A percentile compares a stretch with the other conserved stretches of the same genome.
These are phyloP conservation scores for Talinum fruticosum DNA, from an alignment of 148 eudicot genomes.

Conservation along the genomic window DNA sequence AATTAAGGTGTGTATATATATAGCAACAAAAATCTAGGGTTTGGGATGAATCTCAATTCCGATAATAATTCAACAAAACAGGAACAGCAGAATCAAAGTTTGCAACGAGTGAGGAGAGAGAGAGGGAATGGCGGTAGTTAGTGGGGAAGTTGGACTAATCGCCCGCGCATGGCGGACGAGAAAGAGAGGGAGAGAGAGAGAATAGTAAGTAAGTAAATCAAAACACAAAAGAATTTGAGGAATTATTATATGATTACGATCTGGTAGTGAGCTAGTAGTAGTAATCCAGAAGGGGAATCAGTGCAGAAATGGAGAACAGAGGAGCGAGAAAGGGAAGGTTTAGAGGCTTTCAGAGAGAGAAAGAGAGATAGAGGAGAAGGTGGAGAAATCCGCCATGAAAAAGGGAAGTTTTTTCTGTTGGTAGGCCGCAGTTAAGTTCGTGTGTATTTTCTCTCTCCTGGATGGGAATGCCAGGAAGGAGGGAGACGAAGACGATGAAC, in stretches of 20 bases:
- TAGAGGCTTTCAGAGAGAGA: not conserved
- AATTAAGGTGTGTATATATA: too few species aligned
- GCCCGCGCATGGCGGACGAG: constrained; percentile 36
- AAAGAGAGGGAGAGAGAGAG: not conserved
- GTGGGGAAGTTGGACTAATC: constrained; percentile 9
- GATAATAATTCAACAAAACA: not conserved
- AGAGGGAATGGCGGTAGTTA: not conserved
- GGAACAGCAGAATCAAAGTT: not conserved
- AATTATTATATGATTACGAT: too few species aligned
- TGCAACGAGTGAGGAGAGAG: constrained; percentile 20
- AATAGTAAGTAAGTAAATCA: not conserved
- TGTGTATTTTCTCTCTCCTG: not conserved
- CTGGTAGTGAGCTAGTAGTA: too few species aligned
- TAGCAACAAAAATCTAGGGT: not conserved
- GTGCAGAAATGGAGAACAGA: not conserved
- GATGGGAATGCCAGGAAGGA: not conserved
- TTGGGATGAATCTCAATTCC: not conserved
- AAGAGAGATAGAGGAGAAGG: not conserved
- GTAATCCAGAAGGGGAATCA: not conserved
- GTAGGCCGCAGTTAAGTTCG: too few species aligned
- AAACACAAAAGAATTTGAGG: too few species aligned
- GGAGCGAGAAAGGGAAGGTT: constrained; percentile 14
- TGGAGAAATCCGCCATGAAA: constrained; percentile 33
- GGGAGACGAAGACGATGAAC: not conserved
- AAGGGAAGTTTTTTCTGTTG: constrained; percentile 17